A percentile compares a stretch with the other conserved stretches of the same genome.
Evolutionary conservation across 805 yeast genomes (phyloP).

Genomic region (Candida vartiovaarae): DNA sequence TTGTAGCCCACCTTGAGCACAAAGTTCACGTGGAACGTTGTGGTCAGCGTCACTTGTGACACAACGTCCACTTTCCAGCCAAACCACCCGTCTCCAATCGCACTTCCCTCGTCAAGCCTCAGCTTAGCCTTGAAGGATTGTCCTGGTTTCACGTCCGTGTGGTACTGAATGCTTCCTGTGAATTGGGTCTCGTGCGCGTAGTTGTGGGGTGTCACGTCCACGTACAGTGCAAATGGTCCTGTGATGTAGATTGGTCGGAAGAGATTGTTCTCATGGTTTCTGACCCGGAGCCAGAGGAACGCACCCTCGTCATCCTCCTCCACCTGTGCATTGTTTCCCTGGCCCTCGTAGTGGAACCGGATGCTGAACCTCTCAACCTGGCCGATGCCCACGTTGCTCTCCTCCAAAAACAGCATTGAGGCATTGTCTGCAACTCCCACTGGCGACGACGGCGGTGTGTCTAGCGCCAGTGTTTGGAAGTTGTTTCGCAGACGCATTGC

Average conservation of each 20-base stretch:
- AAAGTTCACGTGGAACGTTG: slow-evolving; percentile 61
- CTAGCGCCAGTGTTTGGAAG: not conserved
- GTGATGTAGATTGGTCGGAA: slow-evolving; percentile 78
- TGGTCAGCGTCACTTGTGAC: slow-evolving; percentile 71
- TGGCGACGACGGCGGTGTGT: not conserved
- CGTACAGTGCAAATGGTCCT: slow-evolving; percentile 85
- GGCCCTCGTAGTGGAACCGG: not conserved
- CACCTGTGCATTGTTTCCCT: not conserved
- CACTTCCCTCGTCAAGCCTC: slow-evolving; percentile 39
- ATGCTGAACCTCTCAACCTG: slow-evolving; percentile 15
- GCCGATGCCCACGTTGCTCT: slow-evolving; percentile 15
- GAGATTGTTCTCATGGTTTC: slow-evolving; percentile 65
- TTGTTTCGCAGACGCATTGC: not conserved
- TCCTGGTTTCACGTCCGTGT: slow-evolving; percentile 61
- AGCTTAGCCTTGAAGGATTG: slow-evolving; percentile 56
- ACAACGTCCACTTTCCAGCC: slow-evolving; percentile 77
- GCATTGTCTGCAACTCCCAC: not conserved
- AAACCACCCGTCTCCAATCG: slow-evolving; percentile 29
- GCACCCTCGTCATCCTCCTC: slow-evolving; percentile 10
- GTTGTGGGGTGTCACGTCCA: slow-evolving; percentile 66
- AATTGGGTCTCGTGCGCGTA: slow-evolving; percentile 45
- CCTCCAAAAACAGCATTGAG: slow-evolving; percentile 5
- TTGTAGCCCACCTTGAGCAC: slow-evolving; percentile 53
- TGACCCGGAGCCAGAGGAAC: slow-evolving; percentile 44
- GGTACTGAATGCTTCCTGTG: slow-evolving; percentile 36